Evolutionary conservation across 495 filamentous ascomycete genomes (phyloP).

Genomic region (Pseudevernia furfuracea): DNA sequence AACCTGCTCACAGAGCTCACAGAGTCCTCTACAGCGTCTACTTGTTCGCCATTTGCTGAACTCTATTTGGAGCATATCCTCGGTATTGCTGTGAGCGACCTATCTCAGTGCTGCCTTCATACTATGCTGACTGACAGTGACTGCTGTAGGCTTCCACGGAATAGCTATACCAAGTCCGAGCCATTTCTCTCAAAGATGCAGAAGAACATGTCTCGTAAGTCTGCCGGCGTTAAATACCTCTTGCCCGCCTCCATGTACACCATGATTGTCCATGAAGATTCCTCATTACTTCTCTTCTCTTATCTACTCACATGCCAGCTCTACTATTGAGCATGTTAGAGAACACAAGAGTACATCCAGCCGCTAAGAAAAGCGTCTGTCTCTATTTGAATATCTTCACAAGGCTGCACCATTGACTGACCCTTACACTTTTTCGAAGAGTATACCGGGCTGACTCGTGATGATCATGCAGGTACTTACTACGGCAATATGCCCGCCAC

Average conservation of each 20-base stretch:
- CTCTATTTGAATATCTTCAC: background rate
- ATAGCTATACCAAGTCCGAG: slow-evolving; percentile 17
- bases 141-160: slow-evolving; percentile 11
- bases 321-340: background rate
- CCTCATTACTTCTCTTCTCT: background rate
- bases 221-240: background rate
- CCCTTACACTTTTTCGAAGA: background rate
- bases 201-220: slow-evolving; percentile 23
- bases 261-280: too few species aligned
- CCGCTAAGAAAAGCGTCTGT: background rate
- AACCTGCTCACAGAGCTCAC: slow-evolving; percentile 12
- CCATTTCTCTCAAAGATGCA: slow-evolving; percentile 14
- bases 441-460: background rate
- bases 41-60: slow-evolving; percentile 19
- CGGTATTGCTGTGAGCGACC: slow-evolving; percentile 10
- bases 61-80: slow-evolving; percentile 16
- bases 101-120: background rate
- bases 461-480: background rate
- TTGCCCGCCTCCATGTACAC: background rate
- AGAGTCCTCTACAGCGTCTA: slow-evolving; percentile 17
- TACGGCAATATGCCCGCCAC: slow-evolving; percentile 1
- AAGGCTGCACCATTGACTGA: background rate
- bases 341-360: background rate
- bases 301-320: background rate
- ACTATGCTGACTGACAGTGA: slow-evolving; percentile 9